Evolutionary conservation across 1,139 yeast species (phyloP).

Genomic region (Kodamaea ohmeri): DNA sequence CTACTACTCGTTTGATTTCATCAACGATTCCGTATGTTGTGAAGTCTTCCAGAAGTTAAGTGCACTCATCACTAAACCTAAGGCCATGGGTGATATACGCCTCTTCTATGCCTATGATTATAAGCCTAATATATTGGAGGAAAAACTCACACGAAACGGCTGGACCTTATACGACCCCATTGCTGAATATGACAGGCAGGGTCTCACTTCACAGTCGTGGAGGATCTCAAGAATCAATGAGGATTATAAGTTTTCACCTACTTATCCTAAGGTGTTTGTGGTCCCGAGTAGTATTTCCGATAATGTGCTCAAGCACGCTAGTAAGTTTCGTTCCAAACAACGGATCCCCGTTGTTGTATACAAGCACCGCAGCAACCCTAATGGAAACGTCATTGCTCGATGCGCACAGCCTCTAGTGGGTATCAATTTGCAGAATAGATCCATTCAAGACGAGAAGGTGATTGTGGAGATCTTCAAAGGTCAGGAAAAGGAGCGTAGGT

Average conservation of each 20-base stretch:
- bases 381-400: slow-evolving; percentile 78
- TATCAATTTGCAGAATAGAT: slow-evolving; percentile 71
- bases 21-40: slow-evolving; percentile 53
- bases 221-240: slow-evolving; percentile 63
- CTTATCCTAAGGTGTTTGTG: slow-evolving; percentile 68
- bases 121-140: slow-evolving; percentile 58
- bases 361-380: slow-evolving; percentile 54
- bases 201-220: slow-evolving; percentile 56
- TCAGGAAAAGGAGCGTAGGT: slow-evolving; percentile 34
- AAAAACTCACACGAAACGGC: slow-evolving; percentile 55
- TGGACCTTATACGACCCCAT: slow-evolving; percentile 70
- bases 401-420: slow-evolving; percentile 96
- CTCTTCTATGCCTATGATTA: slow-evolving; percentile 49
- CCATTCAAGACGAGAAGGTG: slow-evolving; percentile 86
- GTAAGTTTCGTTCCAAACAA: slow-evolving; percentile 79
- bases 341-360: slow-evolving; percentile 83
- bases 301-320: slow-evolving; percentile 76
- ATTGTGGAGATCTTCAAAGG: slow-evolving; percentile 66
- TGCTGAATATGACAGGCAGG: slow-evolving; percentile 68
- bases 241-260: slow-evolving; percentile 65
- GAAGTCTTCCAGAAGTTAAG: slow-evolving; percentile 75
- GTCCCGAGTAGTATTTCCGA: slow-evolving; percentile 80
- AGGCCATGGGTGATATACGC: slow-evolving; percentile 35
- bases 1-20: slow-evolving; percentile 75
- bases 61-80: slow-evolving; percentile 50